Evolutionary conservation across 306 rosid genomes (phyloP).

Genomic region (Fagus sylvatica): DNA sequence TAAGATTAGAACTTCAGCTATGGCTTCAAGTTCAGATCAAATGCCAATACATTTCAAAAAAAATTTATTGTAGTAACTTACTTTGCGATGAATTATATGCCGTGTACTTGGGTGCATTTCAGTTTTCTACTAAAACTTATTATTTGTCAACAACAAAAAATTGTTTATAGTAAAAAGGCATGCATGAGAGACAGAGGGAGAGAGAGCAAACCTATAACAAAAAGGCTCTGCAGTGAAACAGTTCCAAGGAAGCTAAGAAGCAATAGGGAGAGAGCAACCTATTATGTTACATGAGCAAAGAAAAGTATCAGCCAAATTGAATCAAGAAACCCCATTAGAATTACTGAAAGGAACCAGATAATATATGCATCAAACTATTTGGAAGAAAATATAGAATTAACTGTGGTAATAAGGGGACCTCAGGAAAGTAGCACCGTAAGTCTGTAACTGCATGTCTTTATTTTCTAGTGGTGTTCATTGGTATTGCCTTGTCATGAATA

Average conservation of each 20-base stretch:
- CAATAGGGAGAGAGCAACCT: slow-evolving; percentile 69
- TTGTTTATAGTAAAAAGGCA: slow-evolving; percentile 1
- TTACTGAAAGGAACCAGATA: background rate
- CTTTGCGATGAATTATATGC: too few species aligned
- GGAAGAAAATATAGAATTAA: background rate
- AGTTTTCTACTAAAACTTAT: too few species aligned
- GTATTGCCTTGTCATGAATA: background rate
- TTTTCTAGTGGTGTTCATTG: background rate
- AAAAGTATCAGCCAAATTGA: slow-evolving; percentile 21
- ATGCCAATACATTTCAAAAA: background rate
- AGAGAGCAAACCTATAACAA: slow-evolving; percentile 56
- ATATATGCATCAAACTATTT: background rate
- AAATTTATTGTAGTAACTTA: background rate
- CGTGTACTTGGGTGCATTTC: too few species aligned
- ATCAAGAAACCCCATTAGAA: background rate
- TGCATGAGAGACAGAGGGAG: slow-evolving; percentile 21
- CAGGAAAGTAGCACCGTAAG: background rate
- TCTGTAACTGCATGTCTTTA: background rate
- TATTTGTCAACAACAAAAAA: too few species aligned
- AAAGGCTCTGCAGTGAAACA: slow-evolving; percentile 62
- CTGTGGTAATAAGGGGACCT: background rate
- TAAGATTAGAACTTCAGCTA: slow-evolving; percentile 8
- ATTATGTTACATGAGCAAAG: slow-evolving; percentile 35
- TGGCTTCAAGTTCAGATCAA: slow-evolving; percentile 11
- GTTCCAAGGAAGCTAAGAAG: slow-evolving; percentile 73